Percentiles rank a stretch among this genome's conserved stretches.
phyloP scores from a whole-genome alignment of 345 rosid species.

The Limnanthes douglasii region DNA sequence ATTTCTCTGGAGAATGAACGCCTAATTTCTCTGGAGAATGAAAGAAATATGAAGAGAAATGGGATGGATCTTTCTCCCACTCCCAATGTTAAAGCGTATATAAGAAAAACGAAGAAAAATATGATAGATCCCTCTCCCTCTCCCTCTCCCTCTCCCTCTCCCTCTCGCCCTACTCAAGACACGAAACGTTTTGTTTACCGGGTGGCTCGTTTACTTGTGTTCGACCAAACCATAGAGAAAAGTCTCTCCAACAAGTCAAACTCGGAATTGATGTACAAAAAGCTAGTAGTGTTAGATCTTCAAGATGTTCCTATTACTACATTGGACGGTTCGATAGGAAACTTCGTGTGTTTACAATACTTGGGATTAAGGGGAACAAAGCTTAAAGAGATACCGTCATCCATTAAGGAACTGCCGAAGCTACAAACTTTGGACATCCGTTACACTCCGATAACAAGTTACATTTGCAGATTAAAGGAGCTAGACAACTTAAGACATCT shows the following conservation, averaged over 20 bases:
- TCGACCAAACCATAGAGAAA: neutral
- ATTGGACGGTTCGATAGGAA: neutral
- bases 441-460: neutral
- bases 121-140: too few species aligned
- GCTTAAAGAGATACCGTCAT: neutral
- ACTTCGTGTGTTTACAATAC: neutral
- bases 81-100: too few species aligned
- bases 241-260: neutral
- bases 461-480: neutral
- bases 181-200: too few species aligned
- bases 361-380: neutral
- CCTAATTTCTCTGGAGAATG: too few species aligned
- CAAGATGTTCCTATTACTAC: neutral
- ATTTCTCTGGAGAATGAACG: too few species aligned
- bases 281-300: neutral
- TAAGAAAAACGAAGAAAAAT: too few species aligned
- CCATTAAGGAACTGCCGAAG: neutral
- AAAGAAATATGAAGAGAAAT: too few species aligned
- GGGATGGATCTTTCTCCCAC: too few species aligned
- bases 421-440: neutral
- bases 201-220: neutral
- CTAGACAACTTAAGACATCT: neutral
- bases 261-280: neutral
- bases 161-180: too few species aligned
- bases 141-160: too few species aligned